Evolutionary conservation across 257 asterid species (phyloP).

Genomic region (Solanum okadae): DNA sequence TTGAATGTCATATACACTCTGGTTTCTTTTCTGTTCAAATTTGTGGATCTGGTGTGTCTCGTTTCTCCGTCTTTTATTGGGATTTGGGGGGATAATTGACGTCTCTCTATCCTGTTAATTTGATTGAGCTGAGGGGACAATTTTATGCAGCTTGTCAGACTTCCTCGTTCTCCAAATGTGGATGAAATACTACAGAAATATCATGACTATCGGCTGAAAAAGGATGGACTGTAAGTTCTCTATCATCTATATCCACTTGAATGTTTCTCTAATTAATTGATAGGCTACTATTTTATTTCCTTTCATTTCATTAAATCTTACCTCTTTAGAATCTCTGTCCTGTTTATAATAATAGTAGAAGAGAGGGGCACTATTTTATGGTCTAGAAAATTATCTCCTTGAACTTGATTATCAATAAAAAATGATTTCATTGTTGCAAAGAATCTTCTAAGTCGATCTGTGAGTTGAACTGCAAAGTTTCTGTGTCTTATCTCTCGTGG

Average conservation of each 20-base stretch:
- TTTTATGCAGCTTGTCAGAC: slow-evolving; percentile 58
- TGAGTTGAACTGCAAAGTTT: neutral
- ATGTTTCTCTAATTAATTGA: neutral
- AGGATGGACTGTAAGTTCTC: slow-evolving; percentile 45
- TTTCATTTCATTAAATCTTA: neutral
- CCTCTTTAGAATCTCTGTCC: neutral
- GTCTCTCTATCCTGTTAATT: neutral
- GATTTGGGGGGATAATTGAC: neutral
- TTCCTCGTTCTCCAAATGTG: slow-evolving; percentile 67
- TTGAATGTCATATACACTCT: neutral
- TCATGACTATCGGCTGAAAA: slow-evolving; percentile 37
- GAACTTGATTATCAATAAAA: neutral
- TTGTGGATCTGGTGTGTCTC: neutral
- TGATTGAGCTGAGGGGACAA: neutral
- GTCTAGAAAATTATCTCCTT: neutral
- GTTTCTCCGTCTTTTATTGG: neutral
- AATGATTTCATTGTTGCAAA: neutral
- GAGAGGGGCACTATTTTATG: neutral
- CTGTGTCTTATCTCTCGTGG: neutral
- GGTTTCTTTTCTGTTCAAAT: neutral
- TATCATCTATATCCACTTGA: neutral
- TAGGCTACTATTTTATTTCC: neutral
- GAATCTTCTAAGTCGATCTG: neutral
- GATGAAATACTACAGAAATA: slow-evolving; percentile 50
- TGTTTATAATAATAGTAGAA: neutral